Conservation (phyloP, 2,329 filamentous ascomycete genomes). For the Cadophora sp. region DNA sequence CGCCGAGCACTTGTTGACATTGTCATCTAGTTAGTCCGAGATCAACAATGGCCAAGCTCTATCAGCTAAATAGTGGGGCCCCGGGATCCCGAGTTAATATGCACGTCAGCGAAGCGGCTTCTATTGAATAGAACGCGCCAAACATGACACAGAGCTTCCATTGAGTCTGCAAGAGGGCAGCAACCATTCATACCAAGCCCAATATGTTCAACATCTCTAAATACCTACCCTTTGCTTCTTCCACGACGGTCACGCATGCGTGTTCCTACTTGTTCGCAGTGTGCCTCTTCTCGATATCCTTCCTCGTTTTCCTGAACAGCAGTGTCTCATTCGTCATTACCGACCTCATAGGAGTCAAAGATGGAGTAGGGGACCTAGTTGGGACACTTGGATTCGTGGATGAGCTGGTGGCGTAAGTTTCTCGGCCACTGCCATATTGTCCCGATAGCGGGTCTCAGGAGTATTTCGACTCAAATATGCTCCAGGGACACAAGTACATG, state of each 20-base stretch:
- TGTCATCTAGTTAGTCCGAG: too few species aligned
- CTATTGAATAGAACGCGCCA: background rate
- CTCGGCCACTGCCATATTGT: background rate
- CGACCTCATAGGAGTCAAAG: conserved; percentile 77
- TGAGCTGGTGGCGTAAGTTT: conserved; percentile 69
- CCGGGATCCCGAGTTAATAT: background rate
- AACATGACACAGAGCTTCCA: conserved; percentile 2
- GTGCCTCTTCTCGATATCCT: conserved; percentile 85
- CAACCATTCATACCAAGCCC: background rate
- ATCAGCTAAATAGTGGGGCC: background rate
- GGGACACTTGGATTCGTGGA: conserved; percentile 87
- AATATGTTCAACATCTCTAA: conserved; percentile 33
- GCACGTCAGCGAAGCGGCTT: conserved; percentile 11
- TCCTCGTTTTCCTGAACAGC: conserved; percentile 89
- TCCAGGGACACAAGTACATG: background rate
- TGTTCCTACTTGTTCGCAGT: conserved; percentile 81
- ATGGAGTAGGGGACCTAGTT: conserved; percentile 78
- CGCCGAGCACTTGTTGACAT: background rate
- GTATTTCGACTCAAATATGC: background rate
- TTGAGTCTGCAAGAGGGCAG: conserved; percentile 11
- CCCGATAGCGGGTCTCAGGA: background rate
- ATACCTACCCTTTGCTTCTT: conserved; percentile 60
- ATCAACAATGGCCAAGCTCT: background rate
- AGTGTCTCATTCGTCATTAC: conserved; percentile 86
- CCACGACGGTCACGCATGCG: conserved; percentile 67